Evolutionary conservation across 495 filamentous ascomycete genomes (phyloP).

Genomic region (Massariosphaeria phaeospora): DNA sequence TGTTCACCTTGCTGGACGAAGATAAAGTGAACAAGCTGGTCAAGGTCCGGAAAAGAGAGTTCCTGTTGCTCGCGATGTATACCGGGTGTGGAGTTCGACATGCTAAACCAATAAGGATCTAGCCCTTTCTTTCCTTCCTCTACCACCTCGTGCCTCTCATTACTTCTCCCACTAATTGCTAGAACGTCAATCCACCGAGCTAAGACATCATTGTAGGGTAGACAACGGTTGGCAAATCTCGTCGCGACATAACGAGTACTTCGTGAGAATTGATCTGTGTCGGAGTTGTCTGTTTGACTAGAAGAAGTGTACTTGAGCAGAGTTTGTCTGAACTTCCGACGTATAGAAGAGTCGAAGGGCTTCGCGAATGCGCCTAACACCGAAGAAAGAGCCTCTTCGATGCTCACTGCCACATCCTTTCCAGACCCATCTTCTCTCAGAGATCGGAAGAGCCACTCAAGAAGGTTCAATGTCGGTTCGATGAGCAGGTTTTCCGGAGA

Average conservation of each 20-base stretch:
- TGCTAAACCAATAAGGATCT: conserved; percentile 71
- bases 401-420: conserved; percentile 70
- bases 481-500: conserved; percentile 49
- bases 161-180: conserved; percentile 58
- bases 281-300: conserved; percentile 32
- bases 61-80: neutral
- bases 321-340: conserved; percentile 47
- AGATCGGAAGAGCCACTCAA: conserved; percentile 74
- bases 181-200: conserved; percentile 86
- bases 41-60: conserved; percentile 38
- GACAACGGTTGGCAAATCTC: conserved; percentile 84
- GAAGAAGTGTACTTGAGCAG: conserved; percentile 38
- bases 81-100: conserved; percentile 48
- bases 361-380: conserved; percentile 58
- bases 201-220: conserved; percentile 69
- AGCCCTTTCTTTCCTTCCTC: conserved; percentile 90
- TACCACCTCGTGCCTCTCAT: conserved; percentile 70
- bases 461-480: conserved; percentile 54
- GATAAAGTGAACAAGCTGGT: conserved; percentile 35
- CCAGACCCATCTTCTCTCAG: conserved; percentile 74
- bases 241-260: conserved; percentile 76
- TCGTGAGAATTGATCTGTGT: conserved; percentile 41
- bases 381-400: conserved; percentile 81
- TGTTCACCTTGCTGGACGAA: conserved; percentile 29
- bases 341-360: conserved; percentile 44